phyloP scores from a whole-genome alignment of 1,139 yeast genomes.

The Groenewaldozyma sp. region DNA sequence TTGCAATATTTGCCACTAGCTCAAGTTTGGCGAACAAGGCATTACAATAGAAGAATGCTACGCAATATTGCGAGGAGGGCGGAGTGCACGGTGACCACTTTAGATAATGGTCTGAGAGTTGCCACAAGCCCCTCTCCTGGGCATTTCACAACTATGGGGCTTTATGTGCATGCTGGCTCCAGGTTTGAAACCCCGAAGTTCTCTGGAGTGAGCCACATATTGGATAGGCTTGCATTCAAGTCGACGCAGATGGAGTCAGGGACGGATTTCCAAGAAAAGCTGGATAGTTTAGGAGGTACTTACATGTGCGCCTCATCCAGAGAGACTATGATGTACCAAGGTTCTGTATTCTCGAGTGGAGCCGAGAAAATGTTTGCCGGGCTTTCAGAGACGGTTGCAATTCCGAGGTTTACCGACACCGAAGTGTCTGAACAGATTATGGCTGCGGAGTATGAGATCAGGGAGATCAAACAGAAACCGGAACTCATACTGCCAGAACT shows the following conservation, averaged over 20 bases:
- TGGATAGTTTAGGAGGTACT: conserved; percentile 84
- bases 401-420: conserved; percentile 56
- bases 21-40: too few species aligned
- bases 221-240: conserved; percentile 81
- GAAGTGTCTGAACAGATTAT: conserved; percentile 68
- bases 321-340: conserved; percentile 88
- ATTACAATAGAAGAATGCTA: neutral
- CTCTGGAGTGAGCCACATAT: conserved; percentile 70
- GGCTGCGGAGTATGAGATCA: conserved; percentile 74
- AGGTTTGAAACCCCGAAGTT: conserved; percentile 53
- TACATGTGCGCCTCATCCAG: conserved; percentile 90
- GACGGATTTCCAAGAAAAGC: conserved; percentile 60
- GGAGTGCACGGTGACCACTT: conserved; percentile 35
- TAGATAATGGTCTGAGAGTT: conserved; percentile 70
- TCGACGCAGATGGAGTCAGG: conserved; percentile 59
- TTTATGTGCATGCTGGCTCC: conserved; percentile 86
- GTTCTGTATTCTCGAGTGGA: conserved; percentile 83
- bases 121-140: conserved; percentile 85
- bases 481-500: conserved; percentile 82
- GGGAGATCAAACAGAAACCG: conserved; percentile 75
- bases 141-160: conserved; percentile 84
- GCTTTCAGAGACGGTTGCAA: conserved; percentile 69
- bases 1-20: too few species aligned
- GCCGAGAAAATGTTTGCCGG: conserved; percentile 74
- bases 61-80: conserved; percentile 3